phyloP scores from a whole-genome alignment of 306 rosid species.

The Fragaria nilgerrensis region DNA sequence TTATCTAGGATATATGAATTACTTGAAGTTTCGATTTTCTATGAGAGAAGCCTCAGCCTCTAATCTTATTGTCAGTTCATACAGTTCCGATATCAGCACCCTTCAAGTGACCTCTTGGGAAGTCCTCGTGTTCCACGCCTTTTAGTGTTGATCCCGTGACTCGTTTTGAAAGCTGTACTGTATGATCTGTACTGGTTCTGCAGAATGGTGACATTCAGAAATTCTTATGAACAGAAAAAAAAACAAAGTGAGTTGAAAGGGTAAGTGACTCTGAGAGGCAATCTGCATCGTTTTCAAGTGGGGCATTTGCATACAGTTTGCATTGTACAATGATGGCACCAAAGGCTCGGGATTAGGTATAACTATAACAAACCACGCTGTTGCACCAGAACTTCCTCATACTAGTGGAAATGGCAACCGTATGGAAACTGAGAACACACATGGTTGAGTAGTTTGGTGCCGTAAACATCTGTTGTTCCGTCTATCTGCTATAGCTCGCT shows the following conservation, averaged over 20 bases:
- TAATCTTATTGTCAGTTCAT: not conserved
- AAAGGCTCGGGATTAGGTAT: not conserved
- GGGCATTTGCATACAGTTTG: not conserved
- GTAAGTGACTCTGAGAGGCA: not conserved
- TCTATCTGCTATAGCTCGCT: not conserved
- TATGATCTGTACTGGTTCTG: not conserved
- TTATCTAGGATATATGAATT: not conserved
- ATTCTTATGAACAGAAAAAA: not conserved
- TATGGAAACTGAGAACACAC: not conserved
- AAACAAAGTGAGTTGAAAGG: not conserved
- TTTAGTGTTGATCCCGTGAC: not conserved
- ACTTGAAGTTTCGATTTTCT: not conserved
- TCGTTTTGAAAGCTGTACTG: not conserved
- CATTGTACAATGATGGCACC: conserved; percentile 10
- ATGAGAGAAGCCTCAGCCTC: not conserved
- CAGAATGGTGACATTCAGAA: not conserved
- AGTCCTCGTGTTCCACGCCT: not conserved
- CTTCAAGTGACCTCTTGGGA: not conserved
- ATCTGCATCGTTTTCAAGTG: not conserved
- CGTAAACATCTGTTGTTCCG: not conserved
- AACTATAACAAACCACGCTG: not conserved
- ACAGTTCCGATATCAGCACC: not conserved
- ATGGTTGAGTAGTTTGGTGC: not conserved
- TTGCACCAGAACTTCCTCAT: conserved; percentile 12
- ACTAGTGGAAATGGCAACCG: not conserved